Evolutionary conservation across 2,329 filamentous ascomycete genomes (phyloP), one percentile per base, ranked within the genome.

Genomic region (Phialophora expanda): DNA sequence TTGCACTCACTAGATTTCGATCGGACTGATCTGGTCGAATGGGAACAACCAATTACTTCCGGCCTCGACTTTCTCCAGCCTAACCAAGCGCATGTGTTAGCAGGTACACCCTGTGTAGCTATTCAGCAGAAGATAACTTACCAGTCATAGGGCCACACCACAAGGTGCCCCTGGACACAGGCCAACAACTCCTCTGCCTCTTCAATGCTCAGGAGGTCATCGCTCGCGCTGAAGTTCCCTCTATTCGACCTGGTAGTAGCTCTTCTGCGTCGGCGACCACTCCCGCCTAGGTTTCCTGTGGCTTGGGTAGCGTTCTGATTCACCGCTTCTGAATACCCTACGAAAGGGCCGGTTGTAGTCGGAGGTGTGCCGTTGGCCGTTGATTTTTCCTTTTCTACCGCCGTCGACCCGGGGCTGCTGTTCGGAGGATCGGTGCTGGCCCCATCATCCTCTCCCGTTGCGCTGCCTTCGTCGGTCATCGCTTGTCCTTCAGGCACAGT

Each of bases 41-140:
- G 94, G 92, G 79, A 97, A 98, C 69, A 97, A 86, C 95, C 95
- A 99, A 76, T 97, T 96, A 64, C 93, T 92, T 71, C 92, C 93
- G 74, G 89, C 87, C 81, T 98, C 95, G 80, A 98, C 95, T 63
- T 89, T 90, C 73, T 90, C 86, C 61, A 97, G 86, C 93, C 84
- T 85, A 68, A 46, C 32, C 60, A 41, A n/a, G 0, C 64, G 60
- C 55, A 46, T 26, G 74, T 68, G 63, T 70, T 50, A 53, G 30
- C 34, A 64, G 12, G 32, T 46, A 60, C 20, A 46, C 11, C 14
- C 26, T 59, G 14, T 26, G 53, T 51, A 53, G 17, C 41, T 56
- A 28, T 24, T 24, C 30, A 1, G 17, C 41, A 56, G 26, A 24
- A 1, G 30, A 48, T 41, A 50, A 77, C 81, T 71, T 76, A 86